A percentile compares a stretch with the other conserved stretches of the same genome.
Conservation (phyloP, 2,329 filamentous ascomycete species). For the Talaromyces islandicus region DNA sequence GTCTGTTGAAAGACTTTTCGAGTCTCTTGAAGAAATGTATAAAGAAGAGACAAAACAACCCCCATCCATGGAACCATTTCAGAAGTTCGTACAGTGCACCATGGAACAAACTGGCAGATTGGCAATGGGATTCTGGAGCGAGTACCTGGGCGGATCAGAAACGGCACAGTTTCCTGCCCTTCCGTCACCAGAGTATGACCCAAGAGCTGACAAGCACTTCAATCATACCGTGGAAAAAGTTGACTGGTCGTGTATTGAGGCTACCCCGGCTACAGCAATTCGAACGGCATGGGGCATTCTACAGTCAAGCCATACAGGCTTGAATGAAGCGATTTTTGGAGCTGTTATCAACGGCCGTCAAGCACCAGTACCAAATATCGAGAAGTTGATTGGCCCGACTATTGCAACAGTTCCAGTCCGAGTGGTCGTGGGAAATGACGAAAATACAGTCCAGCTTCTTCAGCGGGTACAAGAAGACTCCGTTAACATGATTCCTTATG, state of each 20-base stretch:
- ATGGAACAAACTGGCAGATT: background rate
- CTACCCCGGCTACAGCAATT: conserved; percentile 12
- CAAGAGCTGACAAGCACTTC: background rate
- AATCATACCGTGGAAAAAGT: background rate
- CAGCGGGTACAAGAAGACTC: conserved; percentile 48
- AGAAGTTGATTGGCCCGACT: conserved; percentile 13
- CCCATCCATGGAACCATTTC: background rate
- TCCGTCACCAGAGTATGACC: background rate
- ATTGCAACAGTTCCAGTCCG: conserved; percentile 36
- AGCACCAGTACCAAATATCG: background rate
- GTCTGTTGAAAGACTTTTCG: conserved; percentile 9
- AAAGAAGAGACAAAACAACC: background rate
- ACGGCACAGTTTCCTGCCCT: background rate
- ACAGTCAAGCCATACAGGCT: background rate
- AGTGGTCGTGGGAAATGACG: conserved; percentile 21
- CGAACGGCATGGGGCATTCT: conserved; percentile 6
- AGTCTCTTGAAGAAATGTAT: conserved; percentile 4
- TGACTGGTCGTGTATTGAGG: conserved; percentile 3
- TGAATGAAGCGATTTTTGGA: conserved; percentile 3
- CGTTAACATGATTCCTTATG: conserved; percentile 42
- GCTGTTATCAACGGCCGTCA: conserved; percentile 5
- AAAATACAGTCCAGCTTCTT: conserved; percentile 43
- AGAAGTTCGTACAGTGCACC: background rate
- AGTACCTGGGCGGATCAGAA: background rate
- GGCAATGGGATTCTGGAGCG: conserved; percentile 1